A percentile compares a stretch with the other conserved stretches of the same genome.
Evolutionary conservation across 140 eudicot species (phyloP).

Genomic region (Senecio squalidus): DNA sequence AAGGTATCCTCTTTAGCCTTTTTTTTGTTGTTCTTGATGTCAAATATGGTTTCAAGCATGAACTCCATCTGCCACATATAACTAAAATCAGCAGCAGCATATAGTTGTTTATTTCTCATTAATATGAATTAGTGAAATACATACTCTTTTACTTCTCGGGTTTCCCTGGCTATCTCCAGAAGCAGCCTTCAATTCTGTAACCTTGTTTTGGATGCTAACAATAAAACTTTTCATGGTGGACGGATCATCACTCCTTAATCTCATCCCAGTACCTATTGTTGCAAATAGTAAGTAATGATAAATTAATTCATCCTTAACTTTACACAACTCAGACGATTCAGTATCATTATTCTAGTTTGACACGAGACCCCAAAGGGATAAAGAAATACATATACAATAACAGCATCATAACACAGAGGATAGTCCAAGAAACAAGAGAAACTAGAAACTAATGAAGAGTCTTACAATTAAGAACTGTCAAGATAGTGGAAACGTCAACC

Average conservation of each 20-base stretch:
- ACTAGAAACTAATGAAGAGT: background rate
- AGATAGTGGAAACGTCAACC: slow-evolving; percentile 86
- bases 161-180: slow-evolving; percentile 43
- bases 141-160: slow-evolving; percentile 63
- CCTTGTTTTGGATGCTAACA: slow-evolving; percentile 68
- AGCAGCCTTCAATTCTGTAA: slow-evolving; percentile 57
- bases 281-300: background rate
- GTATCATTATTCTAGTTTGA: too few species aligned
- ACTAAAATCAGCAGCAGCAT: background rate
- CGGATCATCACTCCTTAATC: slow-evolving; percentile 83
- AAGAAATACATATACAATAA: background rate
- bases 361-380: background rate
- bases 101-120: background rate
- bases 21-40: slow-evolving; percentile 79
- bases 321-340: background rate
- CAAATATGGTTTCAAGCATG: slow-evolving; percentile 82
- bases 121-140: slow-evolving; percentile 7
- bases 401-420: too few species aligned
- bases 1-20: slow-evolving; percentile 61
- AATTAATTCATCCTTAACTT: background rate
- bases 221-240: slow-evolving; percentile 77
- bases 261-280: slow-evolving; percentile 87
- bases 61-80: slow-evolving; percentile 67
- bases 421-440: too few species aligned
- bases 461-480: slow-evolving; percentile 77